Evolutionary conservation across 2,329 filamentous ascomycete genomes (phyloP).

Genomic region (Magnaporthales sp.): DNA sequence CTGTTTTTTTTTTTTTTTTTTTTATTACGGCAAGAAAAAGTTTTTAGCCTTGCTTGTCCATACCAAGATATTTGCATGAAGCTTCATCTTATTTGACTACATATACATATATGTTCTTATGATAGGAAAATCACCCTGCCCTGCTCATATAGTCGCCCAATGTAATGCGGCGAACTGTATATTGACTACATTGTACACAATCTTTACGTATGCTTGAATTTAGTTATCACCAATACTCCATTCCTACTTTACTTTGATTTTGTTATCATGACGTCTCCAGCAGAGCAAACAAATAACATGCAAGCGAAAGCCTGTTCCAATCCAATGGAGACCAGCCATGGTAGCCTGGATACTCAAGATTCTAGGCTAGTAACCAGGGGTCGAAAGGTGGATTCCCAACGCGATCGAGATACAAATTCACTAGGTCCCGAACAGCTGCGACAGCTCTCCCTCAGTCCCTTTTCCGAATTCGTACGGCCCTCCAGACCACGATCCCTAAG

Average conservation of each 20-base stretch:
- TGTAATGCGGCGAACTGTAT: neutral
- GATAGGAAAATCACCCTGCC: neutral
- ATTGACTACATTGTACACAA: neutral
- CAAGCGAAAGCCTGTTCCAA: neutral
- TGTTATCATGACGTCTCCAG: neutral
- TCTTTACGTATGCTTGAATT: neutral
- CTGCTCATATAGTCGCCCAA: neutral
- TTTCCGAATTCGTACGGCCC: constrained; percentile 23
- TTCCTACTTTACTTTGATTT: neutral
- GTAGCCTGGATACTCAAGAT: neutral
- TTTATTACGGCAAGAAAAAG: neutral
- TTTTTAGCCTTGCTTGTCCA: neutral
- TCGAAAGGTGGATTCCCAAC: constrained; percentile 5
- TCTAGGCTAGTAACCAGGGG: neutral
- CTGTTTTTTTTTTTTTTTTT: neutral
- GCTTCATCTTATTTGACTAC: neutral
- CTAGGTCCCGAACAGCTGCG: constrained; percentile 23
- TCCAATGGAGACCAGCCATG: neutral
- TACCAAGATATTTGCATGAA: neutral
- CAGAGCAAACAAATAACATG: neutral
- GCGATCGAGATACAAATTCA: constrained; percentile 8
- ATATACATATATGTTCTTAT: neutral
- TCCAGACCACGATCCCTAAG: neutral
- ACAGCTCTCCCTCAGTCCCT: constrained; percentile 30
- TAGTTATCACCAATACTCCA: neutral